Evolutionary conservation across 345 rosid genomes (phyloP).

Genomic region (Eucalyptus tenuipes): DNA sequence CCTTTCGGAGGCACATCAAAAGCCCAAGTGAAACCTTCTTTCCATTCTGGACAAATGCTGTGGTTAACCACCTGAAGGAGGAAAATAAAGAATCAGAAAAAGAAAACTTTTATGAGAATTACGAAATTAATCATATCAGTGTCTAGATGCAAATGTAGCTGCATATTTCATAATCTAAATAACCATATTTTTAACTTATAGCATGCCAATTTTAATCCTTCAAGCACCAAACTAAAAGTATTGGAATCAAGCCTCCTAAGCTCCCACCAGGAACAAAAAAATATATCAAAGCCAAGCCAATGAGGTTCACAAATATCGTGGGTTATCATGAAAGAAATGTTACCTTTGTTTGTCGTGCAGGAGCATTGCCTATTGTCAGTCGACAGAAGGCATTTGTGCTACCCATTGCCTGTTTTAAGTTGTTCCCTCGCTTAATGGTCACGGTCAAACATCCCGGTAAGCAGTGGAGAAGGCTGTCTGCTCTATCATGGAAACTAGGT

Average conservation of each 20-base stretch:
- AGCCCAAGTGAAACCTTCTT: slow-evolving; percentile 82
- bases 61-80: slow-evolving; percentile 55
- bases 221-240: not conserved
- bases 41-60: slow-evolving; percentile 69
- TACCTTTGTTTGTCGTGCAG: slow-evolving; percentile 87
- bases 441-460: slow-evolving; percentile 87
- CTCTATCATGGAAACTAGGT: slow-evolving; percentile 76
- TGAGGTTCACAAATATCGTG: not conserved
- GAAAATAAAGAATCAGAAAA: not conserved
- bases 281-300: not conserved
- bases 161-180: not conserved
- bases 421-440: slow-evolving; percentile 64
- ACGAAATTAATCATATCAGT: not conserved
- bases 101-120: not conserved
- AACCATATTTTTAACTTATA: not conserved
- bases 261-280: not conserved
- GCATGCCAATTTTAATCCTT: not conserved
- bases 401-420: slow-evolving; percentile 78
- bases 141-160: not conserved
- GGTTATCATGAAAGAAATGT: not conserved
- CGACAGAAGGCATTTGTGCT: slow-evolving; percentile 76
- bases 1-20: slow-evolving; percentile 94
- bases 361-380: slow-evolving; percentile 71
- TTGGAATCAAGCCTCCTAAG: not conserved
- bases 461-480: slow-evolving; percentile 77